Percentiles rank a stretch among this genome's conserved stretches.
phyloP scores from a whole-genome alignment of 345 rosid species.

The Anastatica hierochuntica region DNA sequence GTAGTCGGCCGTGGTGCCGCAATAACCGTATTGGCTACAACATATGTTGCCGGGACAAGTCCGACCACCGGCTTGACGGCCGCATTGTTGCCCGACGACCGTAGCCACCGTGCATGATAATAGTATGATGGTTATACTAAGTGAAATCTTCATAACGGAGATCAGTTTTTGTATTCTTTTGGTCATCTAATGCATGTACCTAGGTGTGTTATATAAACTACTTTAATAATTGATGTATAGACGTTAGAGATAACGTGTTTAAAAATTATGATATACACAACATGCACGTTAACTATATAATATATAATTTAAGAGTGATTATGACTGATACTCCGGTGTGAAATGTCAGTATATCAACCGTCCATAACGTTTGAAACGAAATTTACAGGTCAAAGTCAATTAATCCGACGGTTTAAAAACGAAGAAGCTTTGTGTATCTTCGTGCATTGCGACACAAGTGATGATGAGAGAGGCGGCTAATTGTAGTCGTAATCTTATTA shows the following conservation, averaged over 20 bases:
- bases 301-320: too few relatives aligned
- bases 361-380: too few relatives aligned
- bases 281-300: not conserved
- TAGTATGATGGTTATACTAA: slow-evolving; percentile 3
- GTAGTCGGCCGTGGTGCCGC: slow-evolving; percentile 29
- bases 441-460: too few relatives aligned
- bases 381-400: not conserved
- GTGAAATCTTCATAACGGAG: slow-evolving; percentile 13
- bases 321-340: too few relatives aligned
- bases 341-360: too few relatives aligned
- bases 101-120: slow-evolving; percentile 9
- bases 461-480: too few relatives aligned
- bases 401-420: not conserved
- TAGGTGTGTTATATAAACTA: too few relatives aligned
- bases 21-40: slow-evolving; percentile 31
- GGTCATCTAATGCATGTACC: not conserved
- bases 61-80: slow-evolving; percentile 27
- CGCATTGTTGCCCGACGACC: slow-evolving; percentile 27
- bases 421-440: too few relatives aligned
- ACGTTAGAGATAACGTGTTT: slow-evolving; percentile 3
- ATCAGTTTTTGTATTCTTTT: not conserved
- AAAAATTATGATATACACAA: not conserved
- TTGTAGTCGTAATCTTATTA: too few relatives aligned
- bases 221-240: not conserved
- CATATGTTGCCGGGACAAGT: slow-evolving; percentile 27